phyloP scores from a whole-genome alignment of 1,284 basidiomycete species.

The Heterobasidion irregulare region DNA sequence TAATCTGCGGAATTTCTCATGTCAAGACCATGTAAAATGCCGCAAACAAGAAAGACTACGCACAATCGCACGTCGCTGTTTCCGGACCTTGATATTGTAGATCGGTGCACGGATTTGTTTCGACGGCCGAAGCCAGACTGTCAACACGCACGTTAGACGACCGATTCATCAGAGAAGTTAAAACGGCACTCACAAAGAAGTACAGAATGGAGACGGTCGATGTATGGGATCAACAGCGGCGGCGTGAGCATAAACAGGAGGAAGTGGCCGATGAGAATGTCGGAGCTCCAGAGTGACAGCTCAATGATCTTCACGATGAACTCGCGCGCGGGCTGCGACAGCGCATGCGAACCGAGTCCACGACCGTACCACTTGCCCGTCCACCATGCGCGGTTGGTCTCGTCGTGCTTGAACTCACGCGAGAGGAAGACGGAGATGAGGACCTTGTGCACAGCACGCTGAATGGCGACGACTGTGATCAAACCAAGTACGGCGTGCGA shows the following conservation, averaged over 20 bases:
- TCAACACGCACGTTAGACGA: slow-evolving; percentile 9
- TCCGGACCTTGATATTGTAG: slow-evolving; percentile 84
- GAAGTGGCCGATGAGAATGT: slow-evolving; percentile 60
- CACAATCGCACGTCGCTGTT: slow-evolving; percentile 83
- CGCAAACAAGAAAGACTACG: slow-evolving; percentile 18
- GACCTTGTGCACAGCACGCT: slow-evolving; percentile 87
- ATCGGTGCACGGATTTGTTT: slow-evolving; percentile 92
- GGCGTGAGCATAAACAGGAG: slow-evolving; percentile 71
- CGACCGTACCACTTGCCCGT: slow-evolving; percentile 95
- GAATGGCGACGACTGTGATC: slow-evolving; percentile 81
- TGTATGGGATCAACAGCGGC: slow-evolving; percentile 65
- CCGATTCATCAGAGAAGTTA: slow-evolving; percentile 9
- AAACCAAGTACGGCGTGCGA: slow-evolving; percentile 88
- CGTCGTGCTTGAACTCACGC: slow-evolving; percentile 96
- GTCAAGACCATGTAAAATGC: slow-evolving; percentile 4
- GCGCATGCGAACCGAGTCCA: slow-evolving; percentile 78
- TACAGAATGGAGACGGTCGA: slow-evolving; percentile 70
- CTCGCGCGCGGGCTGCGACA: slow-evolving; percentile 87
- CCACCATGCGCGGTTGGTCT: slow-evolving; percentile 97
- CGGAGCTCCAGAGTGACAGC: slow-evolving; percentile 73
- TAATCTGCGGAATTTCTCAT: slow-evolving; percentile 33
- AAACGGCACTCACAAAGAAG: slow-evolving; percentile 51
- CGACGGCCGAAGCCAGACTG: slow-evolving; percentile 80
- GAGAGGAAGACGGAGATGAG: slow-evolving; percentile 88
- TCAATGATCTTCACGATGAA: slow-evolving; percentile 85